phyloP scores from a whole-genome alignment of 768 basidiomycete genomes.

The Chalciporus piperatus region DNA sequence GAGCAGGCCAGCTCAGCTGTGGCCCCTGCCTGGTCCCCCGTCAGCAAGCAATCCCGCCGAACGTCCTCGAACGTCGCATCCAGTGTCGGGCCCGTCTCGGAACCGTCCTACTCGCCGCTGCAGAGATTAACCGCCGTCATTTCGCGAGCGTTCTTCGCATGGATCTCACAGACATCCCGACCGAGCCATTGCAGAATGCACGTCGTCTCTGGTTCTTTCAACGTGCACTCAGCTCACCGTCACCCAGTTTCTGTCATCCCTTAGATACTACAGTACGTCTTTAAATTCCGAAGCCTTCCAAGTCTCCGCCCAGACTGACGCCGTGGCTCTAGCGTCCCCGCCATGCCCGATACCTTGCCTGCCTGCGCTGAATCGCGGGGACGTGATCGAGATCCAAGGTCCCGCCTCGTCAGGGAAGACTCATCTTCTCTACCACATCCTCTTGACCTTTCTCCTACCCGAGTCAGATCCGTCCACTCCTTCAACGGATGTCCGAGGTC shows the following conservation, averaged over 20 bases:
- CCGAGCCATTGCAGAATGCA: slow-evolving; percentile 36
- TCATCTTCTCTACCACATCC: slow-evolving; percentile 66
- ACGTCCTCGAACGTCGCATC: neutral
- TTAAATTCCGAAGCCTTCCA: neutral
- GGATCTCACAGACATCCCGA: slow-evolving; percentile 30
- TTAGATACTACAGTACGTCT: slow-evolving; percentile 39
- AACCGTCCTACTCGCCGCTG: too few relatives aligned
- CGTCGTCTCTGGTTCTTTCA: slow-evolving; percentile 10
- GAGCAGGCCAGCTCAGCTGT: too few relatives aligned
- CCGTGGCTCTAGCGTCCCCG: slow-evolving; percentile 33
- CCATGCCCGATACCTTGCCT: slow-evolving; percentile 16
- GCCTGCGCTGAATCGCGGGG: slow-evolving; percentile 45
- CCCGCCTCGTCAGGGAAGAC: slow-evolving; percentile 75
- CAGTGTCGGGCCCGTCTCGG: neutral
- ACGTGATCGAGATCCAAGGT: slow-evolving; percentile 77
- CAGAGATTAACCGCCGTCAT: neutral
- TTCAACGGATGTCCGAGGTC: slow-evolving; percentile 46
- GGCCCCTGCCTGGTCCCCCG: too few relatives aligned
- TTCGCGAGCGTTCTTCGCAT: neutral
- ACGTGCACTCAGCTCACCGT: slow-evolving; percentile 5
- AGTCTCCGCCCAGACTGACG: slow-evolving; percentile 19
- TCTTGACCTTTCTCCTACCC: slow-evolving; percentile 60
- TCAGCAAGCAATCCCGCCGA: neutral
- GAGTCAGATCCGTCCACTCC: slow-evolving; percentile 15
- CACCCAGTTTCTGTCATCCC: slow-evolving; percentile 43